A percentile compares a stretch with the other conserved stretches of the same genome.
Evolutionary conservation across 2,329 filamentous ascomycete species (phyloP).

Genomic region (Claviceps pazoutovae): DNA sequence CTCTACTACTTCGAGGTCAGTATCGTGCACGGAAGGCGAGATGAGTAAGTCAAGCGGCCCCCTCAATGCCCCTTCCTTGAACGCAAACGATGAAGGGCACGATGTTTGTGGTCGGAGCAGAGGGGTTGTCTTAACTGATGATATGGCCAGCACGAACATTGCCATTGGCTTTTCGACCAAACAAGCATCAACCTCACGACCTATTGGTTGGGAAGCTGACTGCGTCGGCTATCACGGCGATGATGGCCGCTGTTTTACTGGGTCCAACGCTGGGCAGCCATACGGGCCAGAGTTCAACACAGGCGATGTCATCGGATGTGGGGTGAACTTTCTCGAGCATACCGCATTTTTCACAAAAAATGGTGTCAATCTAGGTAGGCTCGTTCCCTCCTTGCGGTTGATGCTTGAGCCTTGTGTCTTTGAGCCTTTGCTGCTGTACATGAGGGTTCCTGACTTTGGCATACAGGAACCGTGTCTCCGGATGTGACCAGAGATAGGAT

Average conservation of each 20-base stretch:
- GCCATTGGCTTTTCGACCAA: conserved; percentile 48
- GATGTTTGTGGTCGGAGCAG: too few species aligned
- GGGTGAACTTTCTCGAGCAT: conserved; percentile 50
- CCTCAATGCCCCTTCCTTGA: neutral
- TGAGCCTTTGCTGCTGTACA: neutral
- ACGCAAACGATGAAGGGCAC: too few species aligned
- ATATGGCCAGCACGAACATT: conserved; percentile 37
- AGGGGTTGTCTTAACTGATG: conserved; percentile 3
- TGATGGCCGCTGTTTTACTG: conserved; percentile 47
- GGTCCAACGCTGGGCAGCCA: conserved; percentile 39
- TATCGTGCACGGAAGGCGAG: conserved; percentile 34
- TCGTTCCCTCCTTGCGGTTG: conserved; percentile 3
- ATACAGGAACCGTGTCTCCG: conserved; percentile 53
- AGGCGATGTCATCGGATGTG: conserved; percentile 49
- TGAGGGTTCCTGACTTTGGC: conserved; percentile 1
- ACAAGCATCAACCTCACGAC: conserved; percentile 36
- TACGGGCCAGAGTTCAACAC: conserved; percentile 43
- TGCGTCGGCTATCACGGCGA: conserved; percentile 59
- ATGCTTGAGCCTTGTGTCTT: neutral
- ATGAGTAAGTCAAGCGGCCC: conserved; percentile 36
- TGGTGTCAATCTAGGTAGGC: conserved; percentile 38
- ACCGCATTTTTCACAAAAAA: conserved; percentile 59
- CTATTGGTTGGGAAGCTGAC: conserved; percentile 53
- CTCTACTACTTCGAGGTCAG: conserved; percentile 84
- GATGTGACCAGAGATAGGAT: conserved; percentile 48